phyloP scores from a whole-genome alignment of 306 rosid genomes.

The Acacia acuminata region DNA sequence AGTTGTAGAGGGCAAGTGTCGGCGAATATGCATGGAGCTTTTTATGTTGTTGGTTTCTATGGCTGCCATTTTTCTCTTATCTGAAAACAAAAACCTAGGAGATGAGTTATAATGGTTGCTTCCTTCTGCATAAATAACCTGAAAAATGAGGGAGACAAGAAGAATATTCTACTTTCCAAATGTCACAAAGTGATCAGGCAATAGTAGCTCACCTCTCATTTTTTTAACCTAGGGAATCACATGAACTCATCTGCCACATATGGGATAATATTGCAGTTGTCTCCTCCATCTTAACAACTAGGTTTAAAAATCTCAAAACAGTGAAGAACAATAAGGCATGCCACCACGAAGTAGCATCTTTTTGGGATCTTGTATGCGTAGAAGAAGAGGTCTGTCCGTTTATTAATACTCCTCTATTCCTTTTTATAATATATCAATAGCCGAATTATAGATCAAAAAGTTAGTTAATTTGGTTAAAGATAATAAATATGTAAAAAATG shows the following conservation, averaged over 20 bases:
- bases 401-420: not conserved
- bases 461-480: no score
- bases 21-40: slow-evolving; percentile 31
- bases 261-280: not conserved
- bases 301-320: slow-evolving; percentile 17
- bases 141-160: slow-evolving; percentile 23
- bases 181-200: slow-evolving; percentile 31
- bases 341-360: slow-evolving; percentile 20
- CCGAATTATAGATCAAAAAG: no score
- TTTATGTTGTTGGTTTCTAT: slow-evolving; percentile 25
- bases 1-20: slow-evolving; percentile 39
- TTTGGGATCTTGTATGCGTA: slow-evolving; percentile 26
- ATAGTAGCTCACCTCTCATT: not conserved
- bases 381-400: slow-evolving; percentile 4
- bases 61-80: slow-evolving; percentile 39
- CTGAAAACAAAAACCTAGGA: not conserved
- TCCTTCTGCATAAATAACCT: slow-evolving; percentile 31
- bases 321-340: not conserved
- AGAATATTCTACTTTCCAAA: slow-evolving; percentile 13
- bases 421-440: no score
- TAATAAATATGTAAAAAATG: no score
- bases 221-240: slow-evolving; percentile 30
- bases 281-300: slow-evolving; percentile 19
- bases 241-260: slow-evolving; percentile 6
- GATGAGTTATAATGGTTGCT: slow-evolving; percentile 16